These are phyloP conservation scores for Fusarium kyushuense DNA, from an alignment of 2,329 filamentous ascomycete genomes.

Conservation along the genomic window DNA sequence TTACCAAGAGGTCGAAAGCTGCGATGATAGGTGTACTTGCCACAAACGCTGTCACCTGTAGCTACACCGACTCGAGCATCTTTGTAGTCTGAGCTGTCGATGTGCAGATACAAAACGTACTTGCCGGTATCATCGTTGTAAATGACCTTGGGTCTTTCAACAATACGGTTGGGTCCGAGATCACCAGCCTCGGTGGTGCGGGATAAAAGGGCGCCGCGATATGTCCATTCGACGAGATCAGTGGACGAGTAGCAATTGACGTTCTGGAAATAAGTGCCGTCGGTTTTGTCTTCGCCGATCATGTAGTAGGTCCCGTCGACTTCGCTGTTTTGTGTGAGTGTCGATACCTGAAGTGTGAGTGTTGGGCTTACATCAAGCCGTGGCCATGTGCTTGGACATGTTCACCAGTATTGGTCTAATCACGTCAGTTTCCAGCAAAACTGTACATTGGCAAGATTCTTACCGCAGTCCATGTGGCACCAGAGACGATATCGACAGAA, in stretches of 20 bases:
- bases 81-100: conserved; percentile 70
- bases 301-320: conserved; percentile 72
- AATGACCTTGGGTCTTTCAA: conserved; percentile 76
- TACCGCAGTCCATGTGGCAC: conserved; percentile 61
- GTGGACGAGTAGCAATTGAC: conserved; percentile 76
- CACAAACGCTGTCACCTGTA: conserved; percentile 68
- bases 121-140: conserved; percentile 73
- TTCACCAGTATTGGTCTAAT: conserved; percentile 59
- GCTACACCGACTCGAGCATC: conserved; percentile 76
- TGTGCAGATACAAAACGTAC: conserved; percentile 78
- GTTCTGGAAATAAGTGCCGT: conserved; percentile 71
- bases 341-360: rapidly evolving
- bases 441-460: rapidly evolving
- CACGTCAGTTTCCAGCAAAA: rapidly evolving
- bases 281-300: conserved; percentile 76
- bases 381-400: conserved; percentile 76
- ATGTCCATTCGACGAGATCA: conserved; percentile 73
- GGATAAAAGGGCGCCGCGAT: conserved; percentile 69
- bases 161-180: conserved; percentile 70
- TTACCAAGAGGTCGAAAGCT: conserved; percentile 53
- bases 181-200: conserved; percentile 61
- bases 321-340: conserved; percentile 17
- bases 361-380: conserved; percentile 64
- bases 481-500: conserved; percentile 56
- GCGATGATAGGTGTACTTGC: conserved; percentile 61